These are phyloP conservation scores for Telopea speciosissima DNA, from an alignment of 177 flowering plant species.

Conservation along the genomic window DNA sequence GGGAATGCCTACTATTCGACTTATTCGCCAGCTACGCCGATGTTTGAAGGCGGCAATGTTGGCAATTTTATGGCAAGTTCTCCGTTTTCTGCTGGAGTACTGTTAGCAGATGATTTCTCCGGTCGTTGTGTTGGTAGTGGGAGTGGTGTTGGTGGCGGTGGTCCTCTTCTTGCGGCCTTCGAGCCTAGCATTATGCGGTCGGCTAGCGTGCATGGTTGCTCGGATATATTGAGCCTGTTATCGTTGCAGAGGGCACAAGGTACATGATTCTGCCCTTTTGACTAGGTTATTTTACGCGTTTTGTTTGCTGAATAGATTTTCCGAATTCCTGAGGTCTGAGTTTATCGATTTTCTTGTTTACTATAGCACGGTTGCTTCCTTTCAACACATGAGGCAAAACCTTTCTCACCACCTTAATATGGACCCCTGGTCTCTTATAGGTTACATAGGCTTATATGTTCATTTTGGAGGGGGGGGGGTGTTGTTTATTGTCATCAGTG, in stretches of 20 bases:
- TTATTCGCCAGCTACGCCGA: constrained; percentile 56
- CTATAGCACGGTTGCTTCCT: too few relatives aligned
- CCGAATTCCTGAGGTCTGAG: too few relatives aligned
- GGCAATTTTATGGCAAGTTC: constrained; percentile 45
- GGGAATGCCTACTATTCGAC: constrained; percentile 56
- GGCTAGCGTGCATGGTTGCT: constrained; percentile 81
- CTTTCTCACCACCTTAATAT: too few relatives aligned
- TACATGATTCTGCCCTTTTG: constrained; percentile 10
- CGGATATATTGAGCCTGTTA: constrained; percentile 44
- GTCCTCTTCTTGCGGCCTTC: constrained; percentile 18
- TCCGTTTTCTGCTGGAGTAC: constrained; percentile 64
- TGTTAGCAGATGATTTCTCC: constrained; percentile 39
- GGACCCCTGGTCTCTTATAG: too few relatives aligned
- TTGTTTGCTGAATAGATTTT: too few relatives aligned
- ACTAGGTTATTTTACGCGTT: not conserved
- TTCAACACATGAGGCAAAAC: too few relatives aligned
- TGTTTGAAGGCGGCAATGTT: constrained; percentile 42
- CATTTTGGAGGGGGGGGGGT: too few relatives aligned
- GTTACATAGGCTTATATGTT: too few relatives aligned
- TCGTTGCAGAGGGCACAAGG: constrained; percentile 44
- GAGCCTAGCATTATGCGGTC: constrained; percentile 82
- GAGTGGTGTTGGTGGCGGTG: constrained; percentile 19
- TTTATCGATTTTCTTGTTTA: too few relatives aligned
- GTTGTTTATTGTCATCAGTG: too few relatives aligned
- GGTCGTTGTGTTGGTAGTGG: constrained; percentile 22